Percentiles rank a stretch among this genome's conserved stretches.
Evolutionary conservation across 495 filamentous ascomycete species (phyloP).

Genomic region (Penicillium nucicola): DNA sequence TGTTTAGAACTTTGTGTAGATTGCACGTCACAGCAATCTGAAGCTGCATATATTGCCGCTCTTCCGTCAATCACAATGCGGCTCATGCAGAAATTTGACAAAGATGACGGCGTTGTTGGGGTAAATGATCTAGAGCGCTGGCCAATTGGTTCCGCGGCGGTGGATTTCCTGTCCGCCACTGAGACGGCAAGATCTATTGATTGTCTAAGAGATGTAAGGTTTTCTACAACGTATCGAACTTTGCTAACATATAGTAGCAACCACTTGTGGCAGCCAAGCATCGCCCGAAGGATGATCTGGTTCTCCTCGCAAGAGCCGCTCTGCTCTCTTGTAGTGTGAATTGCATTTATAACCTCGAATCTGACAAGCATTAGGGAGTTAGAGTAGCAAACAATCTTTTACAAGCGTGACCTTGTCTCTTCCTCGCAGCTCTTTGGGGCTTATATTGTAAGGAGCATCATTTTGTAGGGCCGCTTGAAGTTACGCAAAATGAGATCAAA

Average conservation of each 20-base stretch:
- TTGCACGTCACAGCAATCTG: background rate
- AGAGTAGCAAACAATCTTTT: too few relatives aligned
- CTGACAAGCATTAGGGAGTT: background rate
- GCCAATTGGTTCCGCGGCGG: background rate
- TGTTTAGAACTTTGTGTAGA: background rate
- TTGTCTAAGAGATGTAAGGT: background rate
- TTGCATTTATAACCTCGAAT: background rate
- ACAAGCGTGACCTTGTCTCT: too few relatives aligned
- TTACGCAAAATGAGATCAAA: too few relatives aligned
- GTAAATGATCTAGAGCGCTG: background rate
- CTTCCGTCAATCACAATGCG: background rate
- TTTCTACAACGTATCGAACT: background rate
- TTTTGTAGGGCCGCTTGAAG: too few relatives aligned
- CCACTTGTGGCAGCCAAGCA: background rate
- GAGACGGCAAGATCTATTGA: background rate
- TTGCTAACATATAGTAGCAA: conserved; percentile 4
- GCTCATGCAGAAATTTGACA: background rate
- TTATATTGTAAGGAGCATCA: too few relatives aligned
- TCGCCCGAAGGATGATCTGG: conserved; percentile 3
- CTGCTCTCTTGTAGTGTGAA: conserved; percentile 1
- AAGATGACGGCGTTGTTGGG: background rate
- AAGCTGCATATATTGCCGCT: background rate
- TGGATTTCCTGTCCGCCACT: background rate
- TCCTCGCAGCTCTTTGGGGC: too few relatives aligned
- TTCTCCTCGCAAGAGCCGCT: conserved; percentile 1